Conservation (phyloP, 371 early-diverging fungal species). For the Rozella allomycis region DNA sequence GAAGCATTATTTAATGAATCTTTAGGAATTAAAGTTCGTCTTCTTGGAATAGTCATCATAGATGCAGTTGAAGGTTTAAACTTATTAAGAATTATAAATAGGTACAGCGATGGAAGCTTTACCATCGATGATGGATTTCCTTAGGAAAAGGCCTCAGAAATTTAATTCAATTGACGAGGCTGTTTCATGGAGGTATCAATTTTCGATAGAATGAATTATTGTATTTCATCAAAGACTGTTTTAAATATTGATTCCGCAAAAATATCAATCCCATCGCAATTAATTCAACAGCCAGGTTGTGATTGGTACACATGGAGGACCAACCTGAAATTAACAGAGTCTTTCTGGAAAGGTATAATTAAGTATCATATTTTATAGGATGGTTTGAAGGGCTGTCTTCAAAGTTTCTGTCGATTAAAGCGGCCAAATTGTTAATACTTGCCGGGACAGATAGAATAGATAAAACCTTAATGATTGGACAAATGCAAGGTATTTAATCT, state of each 20-base stretch:
- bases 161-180: slow-evolving; percentile 39
- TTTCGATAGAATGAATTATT: neutral
- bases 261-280: slow-evolving; percentile 48
- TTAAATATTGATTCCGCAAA: slow-evolving; percentile 43
- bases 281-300: slow-evolving; percentile 3
- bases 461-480: slow-evolving; percentile 68
- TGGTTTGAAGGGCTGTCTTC: slow-evolving; percentile 67
- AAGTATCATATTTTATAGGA: slow-evolving; percentile 8
- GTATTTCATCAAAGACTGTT: slow-evolving; percentile 36
- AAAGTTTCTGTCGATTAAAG: slow-evolving; percentile 43
- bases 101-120: slow-evolving; percentile 55
- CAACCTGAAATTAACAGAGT: slow-evolving; percentile 1
- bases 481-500: slow-evolving; percentile 52
- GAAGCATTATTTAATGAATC: too few species aligned
- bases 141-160: slow-evolving; percentile 32
- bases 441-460: slow-evolving; percentile 65
- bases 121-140: slow-evolving; percentile 31
- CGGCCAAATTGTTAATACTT: slow-evolving; percentile 56
- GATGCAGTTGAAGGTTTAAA: slow-evolving; percentile 86
- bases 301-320: slow-evolving; percentile 1
- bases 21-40: too few species aligned
- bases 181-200: slow-evolving; percentile 32
- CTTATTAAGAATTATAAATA: too few species aligned
- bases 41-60: slow-evolving; percentile 48
- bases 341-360: slow-evolving; percentile 1